Conservation (phyloP, 2,329 filamentous ascomycete species). For the Fusarium clavum region DNA sequence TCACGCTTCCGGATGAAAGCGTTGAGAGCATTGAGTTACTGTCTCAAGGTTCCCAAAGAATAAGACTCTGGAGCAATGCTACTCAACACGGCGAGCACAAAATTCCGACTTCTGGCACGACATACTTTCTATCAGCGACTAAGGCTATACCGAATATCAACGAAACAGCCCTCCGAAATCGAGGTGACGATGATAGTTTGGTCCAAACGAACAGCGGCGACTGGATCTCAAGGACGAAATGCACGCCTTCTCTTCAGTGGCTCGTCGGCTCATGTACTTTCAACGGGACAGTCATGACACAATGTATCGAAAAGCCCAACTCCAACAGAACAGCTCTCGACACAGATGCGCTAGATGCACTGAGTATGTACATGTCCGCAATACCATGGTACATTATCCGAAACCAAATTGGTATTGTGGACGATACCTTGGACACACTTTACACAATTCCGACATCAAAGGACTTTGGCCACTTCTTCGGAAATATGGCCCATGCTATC, state of each 20-base stretch:
- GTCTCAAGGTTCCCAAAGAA: constrained; percentile 11
- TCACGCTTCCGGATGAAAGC: constrained; percentile 28
- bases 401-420: constrained; percentile 27
- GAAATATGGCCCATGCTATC: constrained; percentile 39
- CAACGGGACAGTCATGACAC: constrained; percentile 37
- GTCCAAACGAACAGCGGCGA: constrained; percentile 27
- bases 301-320: background rate
- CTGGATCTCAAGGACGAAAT: constrained; percentile 37
- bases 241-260: constrained; percentile 33
- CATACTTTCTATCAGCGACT: constrained; percentile 30
- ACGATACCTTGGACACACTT: constrained; percentile 32
- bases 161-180: constrained; percentile 18
- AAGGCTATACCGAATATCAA: constrained; percentile 33
- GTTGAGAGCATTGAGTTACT: constrained; percentile 31
- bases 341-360: constrained; percentile 22
- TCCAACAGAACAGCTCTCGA: constrained; percentile 30
- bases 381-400: constrained; percentile 41
- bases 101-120: constrained; percentile 31
- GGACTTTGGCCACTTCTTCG: constrained; percentile 37
- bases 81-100: constrained; percentile 1
- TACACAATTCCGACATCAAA: constrained; percentile 38
- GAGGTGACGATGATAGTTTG: constrained; percentile 30
- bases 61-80: constrained; percentile 28
- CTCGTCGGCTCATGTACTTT: constrained; percentile 33
- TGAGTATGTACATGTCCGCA: constrained; percentile 36